These are phyloP conservation scores for Fusarium haematococcum DNA, from an alignment of 2,329 filamentous ascomycete species.

Conservation along the genomic window DNA sequence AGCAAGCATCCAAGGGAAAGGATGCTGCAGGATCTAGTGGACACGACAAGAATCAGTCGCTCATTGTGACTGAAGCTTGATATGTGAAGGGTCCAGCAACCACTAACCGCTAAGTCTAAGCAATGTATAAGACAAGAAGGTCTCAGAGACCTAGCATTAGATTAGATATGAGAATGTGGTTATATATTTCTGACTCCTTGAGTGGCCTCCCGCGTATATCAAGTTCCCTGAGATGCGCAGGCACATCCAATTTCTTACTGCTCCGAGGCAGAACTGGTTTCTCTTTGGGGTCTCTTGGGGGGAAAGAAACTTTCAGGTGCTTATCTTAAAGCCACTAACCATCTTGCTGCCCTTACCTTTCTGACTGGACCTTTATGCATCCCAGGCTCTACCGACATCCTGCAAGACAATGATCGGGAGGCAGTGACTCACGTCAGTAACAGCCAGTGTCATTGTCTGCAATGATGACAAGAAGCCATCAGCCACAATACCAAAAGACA, in stretches of 20 bases:
- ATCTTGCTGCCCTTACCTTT: background rate
- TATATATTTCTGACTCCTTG: background rate
- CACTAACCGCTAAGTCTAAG: background rate
- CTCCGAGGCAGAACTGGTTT: background rate
- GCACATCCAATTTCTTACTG: background rate
- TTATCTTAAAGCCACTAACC: background rate
- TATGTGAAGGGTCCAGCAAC: background rate
- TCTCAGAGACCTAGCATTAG: background rate
- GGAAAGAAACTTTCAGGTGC: background rate
- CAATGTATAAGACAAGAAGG: background rate
- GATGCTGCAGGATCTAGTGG: background rate
- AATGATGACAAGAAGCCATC: background rate
- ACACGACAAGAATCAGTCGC: background rate
- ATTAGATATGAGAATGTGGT: background rate
- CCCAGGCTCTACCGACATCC: background rate
- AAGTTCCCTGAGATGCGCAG: background rate
- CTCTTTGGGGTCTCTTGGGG: background rate
- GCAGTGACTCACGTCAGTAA: background rate
- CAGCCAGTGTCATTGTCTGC: too few species aligned
- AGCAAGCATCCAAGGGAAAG: background rate
- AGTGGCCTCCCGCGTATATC: background rate
- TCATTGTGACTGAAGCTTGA: background rate
- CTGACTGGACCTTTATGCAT: background rate
- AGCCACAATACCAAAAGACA: background rate
- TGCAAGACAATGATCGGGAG: background rate